Base-by-base conservation (phyloP, 176 grass and related monocot genomes). In the Triticum dicoccoides region DNA sequence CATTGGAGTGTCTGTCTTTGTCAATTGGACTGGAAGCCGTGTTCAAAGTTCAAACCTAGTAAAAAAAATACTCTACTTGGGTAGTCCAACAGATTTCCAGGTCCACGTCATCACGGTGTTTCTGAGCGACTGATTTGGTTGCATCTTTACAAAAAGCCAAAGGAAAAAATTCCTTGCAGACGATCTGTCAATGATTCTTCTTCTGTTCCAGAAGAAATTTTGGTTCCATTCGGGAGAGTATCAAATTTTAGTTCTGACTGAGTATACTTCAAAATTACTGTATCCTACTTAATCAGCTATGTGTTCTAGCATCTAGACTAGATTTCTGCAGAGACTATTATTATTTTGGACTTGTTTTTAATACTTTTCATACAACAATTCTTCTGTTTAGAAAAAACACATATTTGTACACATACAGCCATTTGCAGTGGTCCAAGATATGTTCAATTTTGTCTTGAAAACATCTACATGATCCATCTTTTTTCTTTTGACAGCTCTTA, bases 11-110 rank as follows among this genome's bases (percentile, higher is more conserved):
- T 24, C 25, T 80, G 82, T 88, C 85, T 52, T 39, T 77, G 9
- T 91, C 86, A 81, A 20, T 71, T 81, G 29, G 77, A 88, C 77
- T 91, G 63, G 25, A 86, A 24, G 15, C 20, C 3, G 30, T 38
- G n/a, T 70, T 91, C 61, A 80, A 85, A 88, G 51, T 88, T 91
- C 77, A 75, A 88, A 77, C 76, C 81, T 76, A 76, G 35, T 65
- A 74, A 54, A 52, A 52, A 66, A 67, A 67, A 87, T 41, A 71
- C 35, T 62, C 30, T 71, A 61, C 41, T 62, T 77, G 2, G 21
- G 61, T 27, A 78, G 73, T 79, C 89, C 42, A 83, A 20, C 3
- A 69, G 35, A 77, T 10, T 77, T 52, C 65, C 17, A 42, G 39
- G 82, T 77, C 89, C 30, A 88, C 37, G 13, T 70, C 64, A 27